phyloP scores from a whole-genome alignment of 495 filamentous ascomycete species.

The Aspergillus biplanus region DNA sequence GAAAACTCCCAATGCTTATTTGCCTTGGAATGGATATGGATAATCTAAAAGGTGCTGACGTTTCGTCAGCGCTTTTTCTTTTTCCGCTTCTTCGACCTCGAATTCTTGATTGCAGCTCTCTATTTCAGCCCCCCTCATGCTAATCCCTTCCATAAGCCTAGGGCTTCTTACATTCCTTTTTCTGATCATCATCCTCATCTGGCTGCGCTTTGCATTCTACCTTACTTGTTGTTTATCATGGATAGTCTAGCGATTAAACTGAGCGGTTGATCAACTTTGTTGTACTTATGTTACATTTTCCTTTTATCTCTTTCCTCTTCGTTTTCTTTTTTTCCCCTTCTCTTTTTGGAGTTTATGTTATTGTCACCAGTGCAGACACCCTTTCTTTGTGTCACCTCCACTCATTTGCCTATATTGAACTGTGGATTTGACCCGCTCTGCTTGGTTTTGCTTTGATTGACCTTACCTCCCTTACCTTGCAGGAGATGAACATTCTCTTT shows the following conservation, averaged over 20 bases:
- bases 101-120: not conserved
- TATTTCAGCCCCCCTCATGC: conserved; percentile 8
- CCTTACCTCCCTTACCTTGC: conserved; percentile 8
- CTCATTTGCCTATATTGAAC: conserved; percentile 22
- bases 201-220: conserved; percentile 21
- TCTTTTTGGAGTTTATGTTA: conserved; percentile 26
- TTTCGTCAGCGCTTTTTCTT: conserved; percentile 9
- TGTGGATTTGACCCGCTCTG: conserved; percentile 22
- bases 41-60: not conserved
- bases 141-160: conserved; percentile 14
- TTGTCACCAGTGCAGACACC: conserved; percentile 14
- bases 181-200: conserved; percentile 13
- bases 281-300: conserved; percentile 14
- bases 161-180: conserved; percentile 23
- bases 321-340: conserved; percentile 10
- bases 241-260: conserved; percentile 41
- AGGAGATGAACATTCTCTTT: conserved; percentile 8
- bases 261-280: conserved; percentile 30
- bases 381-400: conserved; percentile 23
- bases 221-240: conserved; percentile 30
- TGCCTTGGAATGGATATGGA: conserved; percentile 4
- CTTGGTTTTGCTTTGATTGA: conserved; percentile 5
- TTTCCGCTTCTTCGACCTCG: conserved; percentile 1
- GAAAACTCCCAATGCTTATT: conserved; percentile 7
- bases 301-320: conserved; percentile 9